Base-by-base conservation (phyloP, 768 basidiomycete genomes). In the Boletales sp. region DNA sequence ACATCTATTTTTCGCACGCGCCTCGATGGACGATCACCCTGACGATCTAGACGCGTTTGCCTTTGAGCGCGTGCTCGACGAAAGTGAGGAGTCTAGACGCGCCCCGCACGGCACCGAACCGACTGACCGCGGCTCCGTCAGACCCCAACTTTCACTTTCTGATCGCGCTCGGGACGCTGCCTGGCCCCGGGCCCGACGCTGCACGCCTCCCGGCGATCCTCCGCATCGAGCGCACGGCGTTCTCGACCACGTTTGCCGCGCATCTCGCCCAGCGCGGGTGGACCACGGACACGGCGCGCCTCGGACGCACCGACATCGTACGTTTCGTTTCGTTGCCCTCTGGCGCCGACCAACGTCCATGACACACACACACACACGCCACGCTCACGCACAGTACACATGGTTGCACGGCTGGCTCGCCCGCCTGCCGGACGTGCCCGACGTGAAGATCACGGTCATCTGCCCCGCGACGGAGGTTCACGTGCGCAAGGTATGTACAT, bases 381-480 rank as follows among this genome's bases (percentile, higher is more conserved):
- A n/a, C n/a, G n/a, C n/a, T n/a, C n/a, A n/a, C n/a, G 10, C 8
- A n/a, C 17, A 94, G 91, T 95, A 95, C 68, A 75, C 83, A 13
- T 94, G 90, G 85, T 66, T 84, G 31, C 80, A 87, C 50, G 91
- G 77, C 3, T 92, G 87, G 84, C 61, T 89, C n/a, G 55, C 60
- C 53, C 60, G n/a, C 55, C 61, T 14, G 35, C 55, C 53, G 36
- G 69, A 62, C 36, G 24, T 62, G 3, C 78, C 83, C 2, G 94
- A 97, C 57, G 71, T 93, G 50, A 90, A 90, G 70, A 79, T 98
- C 56, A 88, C 83, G 53, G 73, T 93, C 15, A 85, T 97, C 45
- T 87, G 78, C 54, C 95, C 95, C 14, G 92, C 92, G 2, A 97
- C 92, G 0, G 88, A 93, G 8, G 81, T 84, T 4, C 94, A 98